Percentiles rank a stretch among this genome's conserved stretches.
Conservation (phyloP, 139 green algal genomes). For the Chlorokybus atmophyticus region DNA sequence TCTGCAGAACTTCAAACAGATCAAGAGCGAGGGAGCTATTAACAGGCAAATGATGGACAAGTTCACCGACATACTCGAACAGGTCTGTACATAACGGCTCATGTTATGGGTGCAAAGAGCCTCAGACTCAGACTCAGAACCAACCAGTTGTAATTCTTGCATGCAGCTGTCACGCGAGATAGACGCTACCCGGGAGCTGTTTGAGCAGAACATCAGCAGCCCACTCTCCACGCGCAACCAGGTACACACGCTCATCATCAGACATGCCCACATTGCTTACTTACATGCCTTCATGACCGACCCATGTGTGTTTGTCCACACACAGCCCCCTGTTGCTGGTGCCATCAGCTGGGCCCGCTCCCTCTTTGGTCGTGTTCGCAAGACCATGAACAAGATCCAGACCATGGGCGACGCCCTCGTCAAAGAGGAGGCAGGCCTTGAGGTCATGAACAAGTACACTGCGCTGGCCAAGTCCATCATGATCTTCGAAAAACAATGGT, state of each 20-base stretch:
- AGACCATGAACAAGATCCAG: slow-evolving; percentile 64
- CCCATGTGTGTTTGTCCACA: too few species aligned
- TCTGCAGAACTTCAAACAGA: slow-evolving; percentile 74
- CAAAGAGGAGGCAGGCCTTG: slow-evolving; percentile 12
- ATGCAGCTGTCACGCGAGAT: slow-evolving; percentile 70
- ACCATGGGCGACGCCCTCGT: slow-evolving; percentile 37
- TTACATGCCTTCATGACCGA: too few species aligned
- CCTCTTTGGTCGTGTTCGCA: slow-evolving; percentile 62
- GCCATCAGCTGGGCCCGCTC: slow-evolving; percentile 69
- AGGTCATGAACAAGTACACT: slow-evolving; percentile 53
- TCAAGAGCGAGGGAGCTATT: slow-evolving; percentile 66
- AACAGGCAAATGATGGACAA: slow-evolving; percentile 76
- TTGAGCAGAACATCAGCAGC: slow-evolving; percentile 36
- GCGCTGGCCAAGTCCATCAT: slow-evolving; percentile 56
- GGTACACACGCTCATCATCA: too few species aligned
- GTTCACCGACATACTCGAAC: slow-evolving; percentile 67
- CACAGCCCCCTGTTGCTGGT: slow-evolving; percentile 67
- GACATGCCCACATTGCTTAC: too few species aligned
- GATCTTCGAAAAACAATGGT: slow-evolving; percentile 70
- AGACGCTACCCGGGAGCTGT: slow-evolving; percentile 43
- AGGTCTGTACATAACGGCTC: neutral
- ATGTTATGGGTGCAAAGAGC: neutral
- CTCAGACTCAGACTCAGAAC: neutral
- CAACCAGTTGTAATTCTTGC: neutral
- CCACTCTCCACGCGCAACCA: slow-evolving; percentile 60